phyloP scores from a whole-genome alignment of 345 rosid genomes.

The Rhodamnia rubescens region DNA sequence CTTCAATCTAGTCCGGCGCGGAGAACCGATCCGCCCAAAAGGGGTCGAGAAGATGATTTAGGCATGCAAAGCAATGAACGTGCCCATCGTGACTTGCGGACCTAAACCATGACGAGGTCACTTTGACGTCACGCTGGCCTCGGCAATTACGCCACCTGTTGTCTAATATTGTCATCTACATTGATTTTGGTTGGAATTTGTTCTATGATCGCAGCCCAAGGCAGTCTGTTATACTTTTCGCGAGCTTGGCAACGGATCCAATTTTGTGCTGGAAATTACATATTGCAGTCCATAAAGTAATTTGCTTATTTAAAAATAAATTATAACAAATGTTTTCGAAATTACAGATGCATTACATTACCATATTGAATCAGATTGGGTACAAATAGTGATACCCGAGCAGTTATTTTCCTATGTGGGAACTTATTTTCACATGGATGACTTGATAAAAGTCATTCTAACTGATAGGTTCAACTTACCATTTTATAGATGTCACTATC shows the following conservation, averaged over 20 bases:
- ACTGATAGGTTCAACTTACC: neutral
- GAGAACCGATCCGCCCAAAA: neutral
- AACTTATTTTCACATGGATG: neutral
- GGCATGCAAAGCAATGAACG: neutral
- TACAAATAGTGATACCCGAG: neutral
- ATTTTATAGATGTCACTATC: neutral
- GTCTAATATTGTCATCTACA: neutral
- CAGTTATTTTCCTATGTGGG: neutral
- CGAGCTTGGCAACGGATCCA: neutral
- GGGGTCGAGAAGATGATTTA: neutral
- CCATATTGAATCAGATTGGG: neutral
- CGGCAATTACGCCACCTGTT: neutral
- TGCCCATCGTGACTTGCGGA: neutral
- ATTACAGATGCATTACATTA: neutral
- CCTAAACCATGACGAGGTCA: neutral
- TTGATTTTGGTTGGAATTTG: neutral
- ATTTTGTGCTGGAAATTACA: neutral
- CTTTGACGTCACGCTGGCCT: neutral
- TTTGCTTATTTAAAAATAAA: neutral
- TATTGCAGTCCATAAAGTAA: too few relatives aligned
- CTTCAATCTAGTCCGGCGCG: neutral
- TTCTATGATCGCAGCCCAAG: neutral
- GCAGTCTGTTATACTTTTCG: neutral
- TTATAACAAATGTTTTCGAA: neutral
- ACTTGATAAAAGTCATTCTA: neutral